Base-by-base conservation (phyloP, 345 rosid genomes). In the Eucalyptus leucophloia region DNA sequence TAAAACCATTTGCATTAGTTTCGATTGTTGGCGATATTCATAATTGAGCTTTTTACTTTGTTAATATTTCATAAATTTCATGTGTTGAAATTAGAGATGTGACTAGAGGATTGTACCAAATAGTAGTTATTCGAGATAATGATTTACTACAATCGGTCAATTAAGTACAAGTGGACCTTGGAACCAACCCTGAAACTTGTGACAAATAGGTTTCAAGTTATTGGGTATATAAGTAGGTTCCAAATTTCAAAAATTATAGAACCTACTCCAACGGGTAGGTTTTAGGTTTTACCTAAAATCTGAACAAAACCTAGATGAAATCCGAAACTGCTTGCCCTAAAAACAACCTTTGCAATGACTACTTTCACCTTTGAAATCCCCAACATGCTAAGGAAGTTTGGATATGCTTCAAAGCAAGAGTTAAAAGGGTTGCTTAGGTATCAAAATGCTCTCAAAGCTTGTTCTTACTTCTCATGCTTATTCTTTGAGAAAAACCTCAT, bases 261-360 rank as follows among this genome's bases (percentile, higher is more conserved):
- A 56, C 6, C 14, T 24, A 0, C 0, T 24, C 28, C 12, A 23
- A 56, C 0, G 1, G 0, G 30, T n/a, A 2, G 2, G 6, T 65
- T 65, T 21, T 19, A 53, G 58, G 58, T 53, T 19, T 53, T 53
- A 53, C 58, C 58, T 53, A 53, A 4, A 53, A 53, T 53, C 2
- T 21, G 2, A 53, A 53, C 26, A 53, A 53, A 53, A 53, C 26
- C 58, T 19, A 53, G 26, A 53, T 0, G 11, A 53, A 53, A 53
- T 4, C 0, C 10, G 0, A 53, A 53, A 53, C 26, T 19, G 0
- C 58, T 53, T 0, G 1, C 26, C 58, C 58, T 2, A 19, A 67
- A 16, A 67, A 17, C 40, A 67, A 34, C 80, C 80, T 2, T 67
- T 67, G 80, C 42, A 67, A 67, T 2, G 11, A 32, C 23, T 67